Conservation (phyloP, 2,329 filamentous ascomycete species). For the Fusarium verticillioides region DNA sequence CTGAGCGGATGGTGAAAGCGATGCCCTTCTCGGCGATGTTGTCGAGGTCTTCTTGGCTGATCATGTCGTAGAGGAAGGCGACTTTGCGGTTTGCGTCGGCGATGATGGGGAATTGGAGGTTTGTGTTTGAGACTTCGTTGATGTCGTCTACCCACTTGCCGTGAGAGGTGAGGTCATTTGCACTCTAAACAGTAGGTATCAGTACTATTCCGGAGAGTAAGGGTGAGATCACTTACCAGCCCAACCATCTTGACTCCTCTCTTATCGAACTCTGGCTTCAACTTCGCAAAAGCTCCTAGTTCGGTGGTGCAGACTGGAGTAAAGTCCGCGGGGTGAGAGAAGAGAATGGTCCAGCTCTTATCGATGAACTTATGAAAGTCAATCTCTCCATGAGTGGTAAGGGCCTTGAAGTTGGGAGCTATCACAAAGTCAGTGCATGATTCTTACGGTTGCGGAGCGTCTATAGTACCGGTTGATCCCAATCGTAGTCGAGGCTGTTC, state of each 20-base stretch:
- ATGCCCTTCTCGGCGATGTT: conserved; percentile 84
- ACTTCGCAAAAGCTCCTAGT: background rate
- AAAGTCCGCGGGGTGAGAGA: conserved; percentile 3
- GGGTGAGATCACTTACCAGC: too few relatives aligned
- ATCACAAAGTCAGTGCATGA: rapidly evolving
- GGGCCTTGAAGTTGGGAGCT: conserved; percentile 4
- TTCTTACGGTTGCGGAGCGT: too few relatives aligned
- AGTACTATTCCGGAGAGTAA: too few relatives aligned
- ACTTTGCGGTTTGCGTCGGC: conserved; percentile 19
- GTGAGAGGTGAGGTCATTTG: conserved; percentile 10
- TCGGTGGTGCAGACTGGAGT: conserved; percentile 3
- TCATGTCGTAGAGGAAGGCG: conserved; percentile 45
- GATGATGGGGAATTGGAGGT: conserved; percentile 17
- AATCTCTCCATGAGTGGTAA: background rate
- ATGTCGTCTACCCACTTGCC: conserved; percentile 20
- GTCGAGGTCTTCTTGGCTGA: conserved; percentile 82
- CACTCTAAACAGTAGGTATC: background rate
- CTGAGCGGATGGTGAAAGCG: conserved; percentile 91
- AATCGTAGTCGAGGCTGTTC: background rate
- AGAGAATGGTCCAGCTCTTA: background rate
- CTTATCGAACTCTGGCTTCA: background rate
- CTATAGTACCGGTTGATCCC: background rate
- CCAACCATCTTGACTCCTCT: conserved; percentile 10
- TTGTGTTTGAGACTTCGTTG: conserved; percentile 15
- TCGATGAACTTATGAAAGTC: conserved; percentile 12